phyloP scores from a whole-genome alignment of 768 basidiomycete genomes.

The Crepidotus variabilis region DNA sequence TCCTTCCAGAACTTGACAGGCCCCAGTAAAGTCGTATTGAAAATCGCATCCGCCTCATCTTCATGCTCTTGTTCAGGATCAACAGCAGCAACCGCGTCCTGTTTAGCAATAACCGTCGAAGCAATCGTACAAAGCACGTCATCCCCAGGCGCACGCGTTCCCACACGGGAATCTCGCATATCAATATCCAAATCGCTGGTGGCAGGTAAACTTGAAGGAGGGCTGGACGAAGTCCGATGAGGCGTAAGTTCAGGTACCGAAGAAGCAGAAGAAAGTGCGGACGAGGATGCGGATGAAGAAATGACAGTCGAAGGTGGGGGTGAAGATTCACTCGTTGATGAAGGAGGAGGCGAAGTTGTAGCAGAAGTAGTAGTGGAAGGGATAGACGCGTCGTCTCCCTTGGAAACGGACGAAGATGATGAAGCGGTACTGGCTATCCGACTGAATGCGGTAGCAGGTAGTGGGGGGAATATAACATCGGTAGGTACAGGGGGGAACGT shows the following conservation, averaged over 20 bases:
- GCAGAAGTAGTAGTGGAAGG: slow-evolving; percentile 8
- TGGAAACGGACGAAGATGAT: slow-evolving; percentile 18
- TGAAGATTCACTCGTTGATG: slow-evolving; percentile 12
- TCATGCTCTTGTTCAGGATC: slow-evolving; percentile 16
- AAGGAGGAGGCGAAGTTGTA: slow-evolving; percentile 12
- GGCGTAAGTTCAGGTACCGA: slow-evolving; percentile 63
- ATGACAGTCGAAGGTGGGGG: slow-evolving; percentile 25
- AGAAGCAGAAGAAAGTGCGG: slow-evolving; percentile 21
- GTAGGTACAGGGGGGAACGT: slow-evolving; percentile 41
- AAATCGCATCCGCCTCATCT: slow-evolving; percentile 31
- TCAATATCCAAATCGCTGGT: slow-evolving; percentile 36
- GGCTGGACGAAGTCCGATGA: slow-evolving; percentile 63
- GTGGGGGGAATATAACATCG: slow-evolving; percentile 71
- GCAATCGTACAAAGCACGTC: neutral
- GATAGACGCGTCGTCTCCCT: slow-evolving; percentile 5
- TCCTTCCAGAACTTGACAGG: slow-evolving; percentile 43
- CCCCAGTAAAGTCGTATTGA: slow-evolving; percentile 31
- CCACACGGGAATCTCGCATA: slow-evolving; percentile 3
- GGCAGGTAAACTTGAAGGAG: slow-evolving; percentile 37
- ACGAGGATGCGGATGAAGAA: slow-evolving; percentile 32
- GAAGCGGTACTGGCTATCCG: slow-evolving; percentile 24
- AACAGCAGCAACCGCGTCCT: slow-evolving; percentile 15
- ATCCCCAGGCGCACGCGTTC: slow-evolving; percentile 10
- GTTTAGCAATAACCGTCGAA: slow-evolving; percentile 9
- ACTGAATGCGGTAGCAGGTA: slow-evolving; percentile 47